These are phyloP conservation scores for Coelastrella sp. DNA, from an alignment of 139 green algal species.

Conservation along the genomic window DNA sequence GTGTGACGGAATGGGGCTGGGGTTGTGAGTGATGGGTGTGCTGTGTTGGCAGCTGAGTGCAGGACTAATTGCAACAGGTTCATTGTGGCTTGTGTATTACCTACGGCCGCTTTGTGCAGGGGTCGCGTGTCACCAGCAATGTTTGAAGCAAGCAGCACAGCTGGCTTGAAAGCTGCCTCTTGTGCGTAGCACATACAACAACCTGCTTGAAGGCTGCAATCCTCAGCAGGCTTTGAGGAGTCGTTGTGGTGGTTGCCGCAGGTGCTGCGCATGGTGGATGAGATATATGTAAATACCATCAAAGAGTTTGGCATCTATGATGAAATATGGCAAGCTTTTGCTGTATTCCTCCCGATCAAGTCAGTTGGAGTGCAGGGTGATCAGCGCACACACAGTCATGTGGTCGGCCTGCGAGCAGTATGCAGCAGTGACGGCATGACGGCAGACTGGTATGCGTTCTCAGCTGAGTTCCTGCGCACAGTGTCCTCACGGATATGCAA, in stretches of 20 bases:
- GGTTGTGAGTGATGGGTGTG: no score
- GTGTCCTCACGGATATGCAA: conserved; percentile 97
- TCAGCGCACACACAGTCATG: conserved; percentile 67
- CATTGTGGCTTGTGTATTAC: no score
- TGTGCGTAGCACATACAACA: no score
- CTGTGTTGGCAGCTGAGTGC: no score
- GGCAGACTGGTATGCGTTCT: conserved; percentile 98
- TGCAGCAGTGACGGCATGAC: conserved; percentile 98
- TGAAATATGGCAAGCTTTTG: conserved; percentile 99
- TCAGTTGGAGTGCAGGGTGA: conserved; percentile 81
- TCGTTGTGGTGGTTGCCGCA: conserved; percentile 10
- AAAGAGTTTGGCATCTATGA: conserved; percentile 97
- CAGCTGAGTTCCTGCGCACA: conserved; percentile 90
- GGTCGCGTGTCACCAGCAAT: no score
- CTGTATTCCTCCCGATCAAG: conserved; percentile 96
- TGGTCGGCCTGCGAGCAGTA: conserved; percentile 94
- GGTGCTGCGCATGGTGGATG: conserved; percentile 87
- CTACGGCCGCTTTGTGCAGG: no score
- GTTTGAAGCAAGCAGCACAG: no score
- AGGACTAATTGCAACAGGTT: no score
- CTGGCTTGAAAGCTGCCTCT: no score
- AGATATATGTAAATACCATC: conserved; percentile 98
- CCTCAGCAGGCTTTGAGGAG: no score
- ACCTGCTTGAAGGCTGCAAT: no score
- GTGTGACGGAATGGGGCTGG: background rate